Evolutionary conservation across 140 eudicot genomes (phyloP), one percentile per base, ranked within the genome.

Genomic region (Flaveria floridana): DNA sequence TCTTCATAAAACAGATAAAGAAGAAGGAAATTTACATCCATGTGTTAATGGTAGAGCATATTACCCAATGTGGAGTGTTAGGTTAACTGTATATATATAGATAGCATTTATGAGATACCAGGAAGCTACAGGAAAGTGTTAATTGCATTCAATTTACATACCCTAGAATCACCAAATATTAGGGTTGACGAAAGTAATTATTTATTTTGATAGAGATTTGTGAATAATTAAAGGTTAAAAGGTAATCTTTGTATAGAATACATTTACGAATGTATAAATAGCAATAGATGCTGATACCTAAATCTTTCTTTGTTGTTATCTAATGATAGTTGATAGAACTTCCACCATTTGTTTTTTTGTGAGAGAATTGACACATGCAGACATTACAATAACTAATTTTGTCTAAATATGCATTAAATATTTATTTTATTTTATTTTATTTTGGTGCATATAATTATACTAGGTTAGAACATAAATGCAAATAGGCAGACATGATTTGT

Each of bases 51-150:
- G 73, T 46, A 6, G 37, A 30, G 37, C 37, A 30, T 68, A 68
- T 10, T 20, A 46, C 41, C 59, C 73, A 68, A 11, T 68, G 73
- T 68, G 53, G 73, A 68, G 39, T 23, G 73, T 44, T 68, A 46
- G 73, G 73, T 63, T 21, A 41, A 46, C 73, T 47, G 53, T 46
- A 18, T 47, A 68, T 46, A 18, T 47, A 68, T 39, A 46, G 19
- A 42, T 47, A 5, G 23, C 72, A 63, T 66, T 68, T 46, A 68
- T 39, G 52, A 68, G 19, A 68, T 68, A 68, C 28, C 2, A 61
- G 67, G 42, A 61, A 61, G 47, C 47, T 37, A 39, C 53, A n/a
- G 28, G 14, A 39, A 66, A n/a, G 23, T 41, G 16, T 41, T 34
- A 34, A 34, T 34, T 34, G 41, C 72, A 66, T 66, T 66, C 18